A percentile compares a stretch with the other conserved stretches of the same genome.
Conservation (phyloP, 148 eudicot species). For the Rhododendron molle region DNA sequence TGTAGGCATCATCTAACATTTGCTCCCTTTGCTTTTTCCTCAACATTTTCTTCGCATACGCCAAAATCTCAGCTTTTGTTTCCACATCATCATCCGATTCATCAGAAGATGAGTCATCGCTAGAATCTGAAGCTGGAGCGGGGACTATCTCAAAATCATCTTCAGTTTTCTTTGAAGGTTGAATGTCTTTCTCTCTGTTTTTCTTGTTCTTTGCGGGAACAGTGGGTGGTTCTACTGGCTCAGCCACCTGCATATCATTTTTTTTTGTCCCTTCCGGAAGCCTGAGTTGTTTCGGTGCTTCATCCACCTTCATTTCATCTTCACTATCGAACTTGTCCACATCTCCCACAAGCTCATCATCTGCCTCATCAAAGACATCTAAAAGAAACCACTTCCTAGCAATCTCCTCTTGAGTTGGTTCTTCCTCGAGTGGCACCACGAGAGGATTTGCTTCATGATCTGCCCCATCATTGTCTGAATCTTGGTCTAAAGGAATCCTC, state of each 20-base stretch:
- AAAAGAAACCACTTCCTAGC: slow-evolving; percentile 62
- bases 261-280: slow-evolving; percentile 23
- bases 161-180: slow-evolving; percentile 31
- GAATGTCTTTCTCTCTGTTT: slow-evolving; percentile 4
- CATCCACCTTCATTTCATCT: slow-evolving; percentile 60
- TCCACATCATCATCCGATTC: slow-evolving; percentile 64
- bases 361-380: slow-evolving; percentile 67
- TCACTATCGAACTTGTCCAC: slow-evolving; percentile 44
- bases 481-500: slow-evolving; percentile 40
- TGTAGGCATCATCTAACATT: slow-evolving; percentile 74
- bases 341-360: slow-evolving; percentile 46
- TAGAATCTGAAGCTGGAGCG: slow-evolving; percentile 72
- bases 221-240: slow-evolving; percentile 8
- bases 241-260: slow-evolving; percentile 27
- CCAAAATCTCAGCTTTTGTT: slow-evolving; percentile 72
- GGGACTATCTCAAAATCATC: slow-evolving; percentile 91
- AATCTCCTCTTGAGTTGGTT: slow-evolving; percentile 63
- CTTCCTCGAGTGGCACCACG: slow-evolving; percentile 58
- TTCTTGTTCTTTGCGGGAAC: slow-evolving; percentile 25
- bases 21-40: slow-evolving; percentile 67
- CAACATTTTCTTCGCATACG: slow-evolving; percentile 77
- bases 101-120: slow-evolving; percentile 73
- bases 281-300: slow-evolving; percentile 18
- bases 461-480: slow-evolving; percentile 62
- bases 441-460: slow-evolving; percentile 77